Percentiles rank a stretch among this genome's conserved stretches.
These are phyloP conservation scores for Fusarium illudens DNA, from an alignment of 2,329 filamentous ascomycete species.

Conservation along the genomic window DNA sequence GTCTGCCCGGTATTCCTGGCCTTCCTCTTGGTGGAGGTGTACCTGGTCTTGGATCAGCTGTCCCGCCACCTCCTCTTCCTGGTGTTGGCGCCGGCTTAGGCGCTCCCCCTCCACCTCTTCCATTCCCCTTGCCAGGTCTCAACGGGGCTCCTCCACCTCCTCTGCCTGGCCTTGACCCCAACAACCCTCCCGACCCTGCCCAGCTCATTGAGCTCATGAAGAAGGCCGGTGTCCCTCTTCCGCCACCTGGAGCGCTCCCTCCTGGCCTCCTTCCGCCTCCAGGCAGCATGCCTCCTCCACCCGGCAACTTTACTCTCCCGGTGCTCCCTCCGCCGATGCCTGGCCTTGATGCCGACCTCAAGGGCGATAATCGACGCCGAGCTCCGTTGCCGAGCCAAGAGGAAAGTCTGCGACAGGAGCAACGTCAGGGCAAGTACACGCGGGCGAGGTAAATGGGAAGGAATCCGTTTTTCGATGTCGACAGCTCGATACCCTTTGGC, in stretches of 20 bases:
- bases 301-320: conserved; percentile 46
- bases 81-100: conserved; percentile 57
- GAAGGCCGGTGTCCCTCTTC: conserved; percentile 69
- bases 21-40: conserved; percentile 56
- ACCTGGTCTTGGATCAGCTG: conserved; percentile 54
- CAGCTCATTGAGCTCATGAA: conserved; percentile 72
- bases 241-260: conserved; percentile 58
- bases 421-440: conserved; percentile 71
- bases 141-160: conserved; percentile 59
- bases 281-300: conserved; percentile 46
- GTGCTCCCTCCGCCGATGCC: conserved; percentile 53
- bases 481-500: conserved; percentile 35
- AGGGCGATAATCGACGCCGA: conserved; percentile 55
- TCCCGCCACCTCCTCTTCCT: conserved; percentile 57
- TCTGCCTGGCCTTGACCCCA: conserved; percentile 65
- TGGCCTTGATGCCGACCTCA: conserved; percentile 43
- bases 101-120: conserved; percentile 59
- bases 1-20: conserved; percentile 66
- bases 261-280: conserved; percentile 56
- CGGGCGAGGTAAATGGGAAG: conserved; percentile 52
- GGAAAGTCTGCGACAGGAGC: conserved; percentile 81
- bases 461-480: conserved; percentile 5
- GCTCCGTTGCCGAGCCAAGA: conserved; percentile 84
- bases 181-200: conserved; percentile 68
- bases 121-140: conserved; percentile 61